Conservation (phyloP, 371 early-diverging fungal genomes). For the Rhizopus delemar region DNA sequence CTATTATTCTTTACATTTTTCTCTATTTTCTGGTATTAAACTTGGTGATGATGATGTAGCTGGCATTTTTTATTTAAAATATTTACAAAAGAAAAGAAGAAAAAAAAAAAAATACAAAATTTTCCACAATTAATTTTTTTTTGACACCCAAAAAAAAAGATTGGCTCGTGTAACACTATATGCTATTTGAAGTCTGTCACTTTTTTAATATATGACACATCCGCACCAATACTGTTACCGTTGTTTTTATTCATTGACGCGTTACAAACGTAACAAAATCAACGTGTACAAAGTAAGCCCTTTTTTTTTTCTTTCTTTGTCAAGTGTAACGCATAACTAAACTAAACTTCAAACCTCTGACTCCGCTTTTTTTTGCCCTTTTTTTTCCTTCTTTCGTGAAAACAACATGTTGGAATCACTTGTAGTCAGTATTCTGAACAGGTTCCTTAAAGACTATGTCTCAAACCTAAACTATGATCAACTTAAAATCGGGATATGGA, state of each 20-base stretch:
- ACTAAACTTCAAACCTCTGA: neutral
- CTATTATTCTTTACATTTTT: neutral
- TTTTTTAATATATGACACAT: no score
- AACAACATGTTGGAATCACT: slow-evolving; percentile 74
- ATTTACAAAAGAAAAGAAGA: neutral
- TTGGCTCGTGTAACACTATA: neutral
- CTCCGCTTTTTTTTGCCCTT: neutral
- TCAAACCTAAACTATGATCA: slow-evolving; percentile 86
- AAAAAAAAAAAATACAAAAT: neutral
- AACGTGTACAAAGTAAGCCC: no score
- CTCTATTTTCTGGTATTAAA: neutral
- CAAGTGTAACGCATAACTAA: neutral
- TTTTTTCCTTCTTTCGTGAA: neutral
- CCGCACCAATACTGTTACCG: no score
- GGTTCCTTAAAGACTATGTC: slow-evolving; percentile 84
- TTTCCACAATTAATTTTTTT: neutral
- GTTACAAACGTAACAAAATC: no score
- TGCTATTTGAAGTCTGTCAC: neutral
- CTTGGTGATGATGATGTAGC: neutral
- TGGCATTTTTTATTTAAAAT: slow-evolving; percentile 1
- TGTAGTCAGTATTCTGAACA: slow-evolving; percentile 74
- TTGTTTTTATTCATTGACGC: no score
- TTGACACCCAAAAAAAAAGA: slow-evolving; percentile 1
- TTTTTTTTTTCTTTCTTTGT: no score
- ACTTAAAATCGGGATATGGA: slow-evolving; percentile 86